These are phyloP conservation scores for Trichopus zeylanicus DNA, from an alignment of 116 monocot genomes.

Conservation along the genomic window DNA sequence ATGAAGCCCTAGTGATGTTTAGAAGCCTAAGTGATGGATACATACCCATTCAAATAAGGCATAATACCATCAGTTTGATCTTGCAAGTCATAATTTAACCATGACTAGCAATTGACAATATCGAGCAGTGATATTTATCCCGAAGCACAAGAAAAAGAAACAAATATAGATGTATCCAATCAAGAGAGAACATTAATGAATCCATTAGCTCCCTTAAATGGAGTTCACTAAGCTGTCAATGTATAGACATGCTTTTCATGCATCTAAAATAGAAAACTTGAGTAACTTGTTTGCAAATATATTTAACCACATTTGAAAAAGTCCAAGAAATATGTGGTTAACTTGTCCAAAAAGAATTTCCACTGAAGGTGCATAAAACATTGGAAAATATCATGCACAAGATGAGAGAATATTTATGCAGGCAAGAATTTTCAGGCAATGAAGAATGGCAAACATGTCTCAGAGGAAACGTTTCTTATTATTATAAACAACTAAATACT, in stretches of 20 bases:
- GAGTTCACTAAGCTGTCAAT: background rate
- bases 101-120: background rate
- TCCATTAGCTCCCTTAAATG: background rate
- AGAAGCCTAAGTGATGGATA: background rate
- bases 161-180: background rate
- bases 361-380: background rate
- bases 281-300: background rate
- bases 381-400: background rate
- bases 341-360: background rate
- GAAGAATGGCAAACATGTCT: background rate
- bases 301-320: background rate
- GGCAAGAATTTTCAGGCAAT: background rate
- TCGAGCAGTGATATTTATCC: background rate
- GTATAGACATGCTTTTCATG: background rate
- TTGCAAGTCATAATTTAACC: background rate
- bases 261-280: background rate
- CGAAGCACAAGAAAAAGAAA: background rate
- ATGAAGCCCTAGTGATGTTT: background rate
- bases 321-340: background rate
- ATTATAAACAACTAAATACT: background rate
- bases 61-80: background rate
- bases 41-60: too few relatives aligned
- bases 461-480: background rate
- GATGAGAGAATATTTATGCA: background rate
- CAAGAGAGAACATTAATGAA: background rate